phyloP scores from a whole-genome alignment of 1,284 basidiomycete genomes.

The Apiotrichum akiyoshidainum region DNA sequence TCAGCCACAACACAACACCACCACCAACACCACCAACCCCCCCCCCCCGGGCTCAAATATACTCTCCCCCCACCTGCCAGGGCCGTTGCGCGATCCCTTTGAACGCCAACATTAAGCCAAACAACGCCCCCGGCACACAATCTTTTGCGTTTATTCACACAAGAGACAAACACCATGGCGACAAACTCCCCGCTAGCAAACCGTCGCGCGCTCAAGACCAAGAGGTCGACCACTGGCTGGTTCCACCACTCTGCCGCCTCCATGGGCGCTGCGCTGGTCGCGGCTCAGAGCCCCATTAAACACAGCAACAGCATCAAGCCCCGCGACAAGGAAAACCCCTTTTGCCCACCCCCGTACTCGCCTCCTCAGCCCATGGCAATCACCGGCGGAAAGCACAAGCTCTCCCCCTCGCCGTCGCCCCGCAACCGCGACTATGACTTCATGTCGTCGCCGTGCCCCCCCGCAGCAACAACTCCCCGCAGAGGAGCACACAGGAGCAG shows the following conservation, averaged over 20 bases:
- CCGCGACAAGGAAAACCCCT: conserved; percentile 2
- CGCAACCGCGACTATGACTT: conserved; percentile 45
- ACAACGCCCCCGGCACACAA: not conserved
- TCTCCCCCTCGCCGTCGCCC: conserved; percentile 41
- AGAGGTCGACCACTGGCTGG: not conserved
- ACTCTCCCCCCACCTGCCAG: not conserved
- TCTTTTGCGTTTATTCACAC: too few relatives aligned
- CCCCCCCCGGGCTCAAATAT: too few relatives aligned
- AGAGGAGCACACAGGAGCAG: not conserved
- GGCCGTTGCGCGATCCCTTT: conserved; percentile 3
- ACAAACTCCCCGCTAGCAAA: not conserved
- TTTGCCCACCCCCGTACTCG: not conserved
- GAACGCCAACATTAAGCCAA: conserved; percentile 2
- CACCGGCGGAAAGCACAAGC: conserved; percentile 39
- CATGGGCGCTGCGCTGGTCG: not conserved
- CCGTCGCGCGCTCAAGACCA: not conserved
- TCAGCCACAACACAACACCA: too few relatives aligned
- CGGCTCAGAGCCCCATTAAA: not conserved
- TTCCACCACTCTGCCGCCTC: not conserved
- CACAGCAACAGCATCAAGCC: not conserved
- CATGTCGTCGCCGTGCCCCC: conserved; percentile 43
- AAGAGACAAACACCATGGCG: not conserved
- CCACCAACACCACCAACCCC: too few relatives aligned
- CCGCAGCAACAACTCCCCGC: conserved; percentile 1
- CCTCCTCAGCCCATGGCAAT: conserved; percentile 13